Conservation (phyloP, 768 basidiomycete genomes). For the Leucogyrophana mollusca region DNA sequence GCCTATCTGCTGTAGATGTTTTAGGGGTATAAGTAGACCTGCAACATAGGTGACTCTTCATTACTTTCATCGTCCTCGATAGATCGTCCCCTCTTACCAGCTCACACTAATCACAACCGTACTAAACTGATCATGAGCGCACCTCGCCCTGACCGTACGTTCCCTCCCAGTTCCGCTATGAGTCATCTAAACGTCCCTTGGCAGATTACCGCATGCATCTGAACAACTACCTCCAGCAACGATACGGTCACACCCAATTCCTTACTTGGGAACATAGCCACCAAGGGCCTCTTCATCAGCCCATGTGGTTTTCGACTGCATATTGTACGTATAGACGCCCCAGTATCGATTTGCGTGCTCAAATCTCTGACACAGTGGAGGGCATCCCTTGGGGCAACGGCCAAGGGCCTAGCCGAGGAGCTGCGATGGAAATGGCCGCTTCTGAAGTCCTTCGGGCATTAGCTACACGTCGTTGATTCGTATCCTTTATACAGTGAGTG, state of each 20-base stretch:
- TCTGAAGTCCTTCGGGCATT: conserved; percentile 8
- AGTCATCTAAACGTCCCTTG: too few species aligned
- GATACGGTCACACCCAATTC: conserved; percentile 2
- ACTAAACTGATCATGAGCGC: background rate
- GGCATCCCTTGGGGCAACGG: conserved; percentile 22
- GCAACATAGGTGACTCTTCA: too few species aligned
- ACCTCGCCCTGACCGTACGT: background rate
- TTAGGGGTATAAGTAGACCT: background rate
- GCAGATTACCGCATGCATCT: conserved; percentile 22
- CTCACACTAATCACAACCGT: too few species aligned
- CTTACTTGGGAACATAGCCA: conserved; percentile 6
- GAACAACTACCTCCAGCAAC: conserved; percentile 22
- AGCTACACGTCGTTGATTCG: too few species aligned
- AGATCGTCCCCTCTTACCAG: too few species aligned
- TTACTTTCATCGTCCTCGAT: too few species aligned
- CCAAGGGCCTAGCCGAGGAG: conserved; percentile 7
- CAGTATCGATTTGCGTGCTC: background rate
- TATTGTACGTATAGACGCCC: conserved; percentile 20
- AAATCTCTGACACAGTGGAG: conserved; percentile 15
- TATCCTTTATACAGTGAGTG: too few species aligned
- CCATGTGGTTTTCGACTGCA: conserved; percentile 25
- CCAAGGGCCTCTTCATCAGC: conserved; percentile 22
- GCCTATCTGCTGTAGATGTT: background rate
- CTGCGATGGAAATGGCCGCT: conserved; percentile 27
- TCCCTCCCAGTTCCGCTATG: too few species aligned